phyloP scores from a whole-genome alignment of 2,329 filamentous ascomycete species.

The Teratosphaeria nubilosa region DNA sequence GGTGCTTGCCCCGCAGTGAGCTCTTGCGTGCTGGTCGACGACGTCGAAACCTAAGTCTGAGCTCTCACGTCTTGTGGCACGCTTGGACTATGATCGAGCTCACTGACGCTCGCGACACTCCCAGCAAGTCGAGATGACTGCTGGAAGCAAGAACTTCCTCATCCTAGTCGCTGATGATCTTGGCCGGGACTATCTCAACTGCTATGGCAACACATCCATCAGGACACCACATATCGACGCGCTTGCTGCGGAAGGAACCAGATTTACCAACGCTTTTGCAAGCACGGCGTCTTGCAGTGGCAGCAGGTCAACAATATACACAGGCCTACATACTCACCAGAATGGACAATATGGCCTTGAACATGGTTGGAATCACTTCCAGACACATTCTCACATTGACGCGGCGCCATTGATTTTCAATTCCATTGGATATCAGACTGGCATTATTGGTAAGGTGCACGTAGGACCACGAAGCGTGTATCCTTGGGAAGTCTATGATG shows the following conservation, averaged over 20 bases:
- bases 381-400: slow-evolving; percentile 36
- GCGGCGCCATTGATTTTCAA: slow-evolving; percentile 33
- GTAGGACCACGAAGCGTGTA: slow-evolving; percentile 34
- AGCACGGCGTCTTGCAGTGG: slow-evolving; percentile 41
- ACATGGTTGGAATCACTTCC: slow-evolving; percentile 31
- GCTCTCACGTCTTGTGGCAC: too few species aligned
- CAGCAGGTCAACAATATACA: slow-evolving; percentile 40
- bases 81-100: not conserved
- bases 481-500: slow-evolving; percentile 33
- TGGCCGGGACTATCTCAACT: slow-evolving; percentile 26
- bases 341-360: slow-evolving; percentile 40
- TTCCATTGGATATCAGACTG: slow-evolving; percentile 34
- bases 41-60: not conserved
- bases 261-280: slow-evolving; percentile 34
- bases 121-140: not conserved
- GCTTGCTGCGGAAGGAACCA: slow-evolving; percentile 29
- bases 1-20: not conserved
- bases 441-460: slow-evolving; percentile 41
- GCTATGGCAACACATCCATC: slow-evolving; percentile 24
- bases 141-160: slow-evolving; percentile 20
- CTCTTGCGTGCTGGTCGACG: not conserved
- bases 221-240: slow-evolving; percentile 33
- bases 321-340: slow-evolving; percentile 40
- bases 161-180: slow-evolving; percentile 37
- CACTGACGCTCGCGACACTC: not conserved